Evolutionary conservation across 139 green algal species (phyloP).

Genomic region (Astrephomene gubernaculifera): DNA sequence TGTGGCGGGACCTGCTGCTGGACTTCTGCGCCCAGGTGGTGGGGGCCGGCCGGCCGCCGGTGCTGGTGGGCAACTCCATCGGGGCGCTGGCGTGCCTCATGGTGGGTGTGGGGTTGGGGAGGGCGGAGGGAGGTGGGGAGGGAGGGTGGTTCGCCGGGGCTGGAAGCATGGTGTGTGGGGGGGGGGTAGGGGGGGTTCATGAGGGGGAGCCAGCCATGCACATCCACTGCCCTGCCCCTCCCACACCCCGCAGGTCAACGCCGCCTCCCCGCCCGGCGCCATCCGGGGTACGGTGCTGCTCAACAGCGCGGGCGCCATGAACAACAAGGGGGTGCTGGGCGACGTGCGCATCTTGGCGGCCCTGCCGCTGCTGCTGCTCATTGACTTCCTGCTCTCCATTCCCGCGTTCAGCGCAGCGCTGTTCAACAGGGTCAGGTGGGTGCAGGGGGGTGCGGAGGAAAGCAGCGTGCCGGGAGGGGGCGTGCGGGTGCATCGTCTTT

Average conservation of each 20-base stretch:
- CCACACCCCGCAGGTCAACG: constrained; percentile 22
- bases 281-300: constrained; percentile 77
- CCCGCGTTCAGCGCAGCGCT: constrained; percentile 54
- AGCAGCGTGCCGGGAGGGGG: not conserved
- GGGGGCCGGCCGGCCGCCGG: constrained; percentile 50
- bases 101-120: constrained; percentile 53
- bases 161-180: too few relatives aligned
- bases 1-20: constrained; percentile 67
- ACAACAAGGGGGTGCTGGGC: constrained; percentile 85
- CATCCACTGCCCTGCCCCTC: not conserved
- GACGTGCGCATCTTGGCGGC: constrained; percentile 75
- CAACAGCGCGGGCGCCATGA: constrained; percentile 91
- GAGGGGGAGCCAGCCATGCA: too few relatives aligned
- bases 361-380: constrained; percentile 85
- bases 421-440: constrained; percentile 46
- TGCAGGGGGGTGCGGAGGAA: not conserved
- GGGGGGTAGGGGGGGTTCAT: too few relatives aligned
- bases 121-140: too few relatives aligned
- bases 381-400: constrained; percentile 90
- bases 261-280: not conserved
- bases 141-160: too few relatives aligned
- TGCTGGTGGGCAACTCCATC: constrained; percentile 90
- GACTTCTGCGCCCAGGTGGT: constrained; percentile 82
- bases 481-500: not conserved
- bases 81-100: constrained; percentile 79